Evolutionary conservation across 768 basidiomycete genomes (phyloP), one percentile per base, ranked within the genome.

Genomic region (Tylopilus sp.): DNA sequence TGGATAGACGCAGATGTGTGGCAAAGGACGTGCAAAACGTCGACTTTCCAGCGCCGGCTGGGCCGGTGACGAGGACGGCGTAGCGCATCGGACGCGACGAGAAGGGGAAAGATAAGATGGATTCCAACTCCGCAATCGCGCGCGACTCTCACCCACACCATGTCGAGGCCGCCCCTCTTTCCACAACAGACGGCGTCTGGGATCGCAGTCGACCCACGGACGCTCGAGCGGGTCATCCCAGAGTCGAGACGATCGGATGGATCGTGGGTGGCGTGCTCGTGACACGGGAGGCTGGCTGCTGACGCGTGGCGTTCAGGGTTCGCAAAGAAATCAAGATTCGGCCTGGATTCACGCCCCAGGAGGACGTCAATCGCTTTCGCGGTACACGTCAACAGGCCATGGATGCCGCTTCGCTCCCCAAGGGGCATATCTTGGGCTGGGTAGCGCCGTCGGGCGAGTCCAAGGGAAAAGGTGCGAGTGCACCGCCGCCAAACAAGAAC

Each of bases 21-120:
- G 98, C 78, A 59, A 98, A 85, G 1, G 94, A 83, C 21, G 81
- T 76, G 61, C 90, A 89, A 65, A 99, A 96, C 0, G 97, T 98
- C 0, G 93, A 92, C 75, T 99, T 99, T 46, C 97, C 97, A 14
- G 97, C 93, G 45, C 97, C 97, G 3, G 97, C 97, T 44, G 97
- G 97, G n/a, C 97, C 97, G 50, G 87, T 89, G 46, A 93, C 82
- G 42, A 93, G 80, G 26, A 92, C 86, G 8, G 91, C 91, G 74
- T 93, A 93, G 55, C 91, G 86, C 91, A 93, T 93, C 25, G 47
- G 10, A 9, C 10, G 44, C 22, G 59, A 56, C n/a, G 12, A 50
- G 21, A 19, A 50, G 28, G 24, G 40, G 21, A 48, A 30, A 56
- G 53, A 56, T 51, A 58, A 61, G 59, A 55, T 54, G 41, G 31